Evolutionary conservation across 2,329 filamentous ascomycete genomes (phyloP).

Genomic region (Didymella pinodella): DNA sequence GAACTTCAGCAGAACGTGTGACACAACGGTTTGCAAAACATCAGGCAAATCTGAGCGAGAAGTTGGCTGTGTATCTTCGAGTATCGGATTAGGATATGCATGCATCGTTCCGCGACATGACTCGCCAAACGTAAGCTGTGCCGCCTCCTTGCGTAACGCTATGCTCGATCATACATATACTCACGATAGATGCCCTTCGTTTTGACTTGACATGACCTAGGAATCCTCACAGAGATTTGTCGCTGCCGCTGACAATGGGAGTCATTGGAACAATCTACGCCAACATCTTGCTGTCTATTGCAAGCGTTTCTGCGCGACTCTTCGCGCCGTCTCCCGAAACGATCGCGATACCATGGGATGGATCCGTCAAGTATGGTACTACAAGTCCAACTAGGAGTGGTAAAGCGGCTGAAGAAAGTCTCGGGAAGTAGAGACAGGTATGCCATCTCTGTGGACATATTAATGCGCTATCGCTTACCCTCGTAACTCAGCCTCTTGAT

Average conservation of each 20-base stretch:
- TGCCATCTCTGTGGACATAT: neutral
- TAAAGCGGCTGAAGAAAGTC: neutral
- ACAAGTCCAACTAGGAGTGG: neutral
- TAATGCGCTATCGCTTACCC: neutral
- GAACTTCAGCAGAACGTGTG: neutral
- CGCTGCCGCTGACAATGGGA: constrained; percentile 1
- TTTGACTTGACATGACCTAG: too few relatives aligned
- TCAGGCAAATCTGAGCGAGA: neutral
- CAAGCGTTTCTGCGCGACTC: constrained; percentile 9
- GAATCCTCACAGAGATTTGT: neutral
- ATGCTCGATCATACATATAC: constrained; percentile 3
- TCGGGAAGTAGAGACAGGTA: neutral
- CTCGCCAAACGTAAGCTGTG: constrained; percentile 10
- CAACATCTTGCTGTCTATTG: constrained; percentile 10
- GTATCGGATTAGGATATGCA: neutral
- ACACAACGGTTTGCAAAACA: neutral
- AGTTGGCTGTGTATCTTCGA: neutral
- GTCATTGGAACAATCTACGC: constrained; percentile 11
- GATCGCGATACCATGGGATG: neutral
- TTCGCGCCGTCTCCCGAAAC: constrained; percentile 9
- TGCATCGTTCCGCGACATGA: constrained; percentile 2
- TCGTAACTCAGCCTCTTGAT: neutral
- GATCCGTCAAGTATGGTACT: neutral
- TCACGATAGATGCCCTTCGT: neutral
- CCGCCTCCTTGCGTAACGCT: constrained; percentile 18